Evolutionary conservation across 2,329 filamentous ascomycete genomes (phyloP).

Genomic region (Emergomyces orientalis): DNA sequence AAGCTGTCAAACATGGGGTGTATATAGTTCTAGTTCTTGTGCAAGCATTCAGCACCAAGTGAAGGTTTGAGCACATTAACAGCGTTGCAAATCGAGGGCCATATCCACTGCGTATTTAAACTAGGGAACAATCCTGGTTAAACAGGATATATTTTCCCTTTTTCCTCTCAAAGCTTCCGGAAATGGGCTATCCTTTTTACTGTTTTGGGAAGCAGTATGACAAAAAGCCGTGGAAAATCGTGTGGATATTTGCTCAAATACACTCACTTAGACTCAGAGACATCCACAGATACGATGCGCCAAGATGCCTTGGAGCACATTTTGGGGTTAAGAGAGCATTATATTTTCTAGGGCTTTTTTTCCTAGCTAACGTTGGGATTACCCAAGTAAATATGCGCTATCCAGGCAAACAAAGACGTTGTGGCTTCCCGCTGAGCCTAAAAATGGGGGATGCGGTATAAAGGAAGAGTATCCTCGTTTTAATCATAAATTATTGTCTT

Average conservation of each 20-base stretch:
- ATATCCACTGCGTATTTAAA: no score
- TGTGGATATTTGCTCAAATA: neutral
- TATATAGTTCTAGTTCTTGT: no score
- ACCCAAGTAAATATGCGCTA: no score
- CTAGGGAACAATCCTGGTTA: no score
- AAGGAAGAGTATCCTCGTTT: neutral
- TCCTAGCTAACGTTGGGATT: neutral
- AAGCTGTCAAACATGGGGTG: neutral
- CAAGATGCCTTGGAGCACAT: neutral
- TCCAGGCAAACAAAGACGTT: neutral
- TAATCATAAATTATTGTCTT: neutral
- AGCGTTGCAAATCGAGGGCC: neutral
- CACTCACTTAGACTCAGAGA: neutral
- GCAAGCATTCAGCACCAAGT: no score
- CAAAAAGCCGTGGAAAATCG: neutral
- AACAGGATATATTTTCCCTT: neutral
- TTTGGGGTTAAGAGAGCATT: no score
- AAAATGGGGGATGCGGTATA: neutral
- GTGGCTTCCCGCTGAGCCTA: neutral
- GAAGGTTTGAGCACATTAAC: neutral
- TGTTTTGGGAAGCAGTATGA: neutral
- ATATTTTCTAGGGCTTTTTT: neutral
- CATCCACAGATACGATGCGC: neutral
- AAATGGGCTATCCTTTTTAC: neutral
- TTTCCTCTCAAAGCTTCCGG: neutral